These are phyloP conservation scores for Clathrus columnatus DNA, from an alignment of 768 basidiomycete genomes.

Conservation along the genomic window DNA sequence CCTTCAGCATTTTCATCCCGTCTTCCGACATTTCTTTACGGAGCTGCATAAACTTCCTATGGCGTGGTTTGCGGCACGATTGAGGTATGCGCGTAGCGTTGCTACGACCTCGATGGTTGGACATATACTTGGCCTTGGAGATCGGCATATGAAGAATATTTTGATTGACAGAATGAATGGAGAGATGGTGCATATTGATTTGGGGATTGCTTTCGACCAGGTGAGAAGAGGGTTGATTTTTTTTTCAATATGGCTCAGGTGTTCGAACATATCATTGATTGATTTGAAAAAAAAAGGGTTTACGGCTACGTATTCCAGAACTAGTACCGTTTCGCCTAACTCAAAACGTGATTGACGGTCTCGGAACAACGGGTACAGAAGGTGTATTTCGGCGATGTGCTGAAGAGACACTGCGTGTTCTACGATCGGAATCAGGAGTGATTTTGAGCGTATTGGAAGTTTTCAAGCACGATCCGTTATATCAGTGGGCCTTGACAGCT, in stretches of 20 bases:
- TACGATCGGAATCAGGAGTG: conserved; percentile 75
- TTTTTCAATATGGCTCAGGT: background rate
- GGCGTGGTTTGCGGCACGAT: conserved; percentile 84
- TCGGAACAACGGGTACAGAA: conserved; percentile 82
- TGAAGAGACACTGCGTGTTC: conserved; percentile 88
- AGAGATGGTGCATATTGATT: conserved; percentile 90
- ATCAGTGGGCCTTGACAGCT: conserved; percentile 77
- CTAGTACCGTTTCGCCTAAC: conserved; percentile 93
- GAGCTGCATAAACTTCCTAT: conserved; percentile 83
- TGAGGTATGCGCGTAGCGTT: conserved; percentile 86
- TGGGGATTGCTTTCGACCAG: conserved; percentile 95
- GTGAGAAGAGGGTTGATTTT: conserved; percentile 30
- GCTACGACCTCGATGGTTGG: conserved; percentile 94
- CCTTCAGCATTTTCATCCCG: conserved; percentile 55
- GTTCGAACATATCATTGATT: background rate
- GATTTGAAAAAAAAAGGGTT: conserved; percentile 50
- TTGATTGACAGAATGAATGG: conserved; percentile 75
- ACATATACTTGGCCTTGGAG: conserved; percentile 84
- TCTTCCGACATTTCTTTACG: conserved; percentile 92
- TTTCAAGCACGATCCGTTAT: conserved; percentile 92
- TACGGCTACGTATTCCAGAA: conserved; percentile 70
- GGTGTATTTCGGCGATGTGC: conserved; percentile 94
- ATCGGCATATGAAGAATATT: conserved; percentile 89
- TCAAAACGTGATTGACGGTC: conserved; percentile 86
- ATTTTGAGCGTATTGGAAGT: conserved; percentile 95